A percentile compares a stretch with the other conserved stretches of the same genome.
phyloP scores from a whole-genome alignment of 768 basidiomycete genomes.

The Russula sp. region DNA sequence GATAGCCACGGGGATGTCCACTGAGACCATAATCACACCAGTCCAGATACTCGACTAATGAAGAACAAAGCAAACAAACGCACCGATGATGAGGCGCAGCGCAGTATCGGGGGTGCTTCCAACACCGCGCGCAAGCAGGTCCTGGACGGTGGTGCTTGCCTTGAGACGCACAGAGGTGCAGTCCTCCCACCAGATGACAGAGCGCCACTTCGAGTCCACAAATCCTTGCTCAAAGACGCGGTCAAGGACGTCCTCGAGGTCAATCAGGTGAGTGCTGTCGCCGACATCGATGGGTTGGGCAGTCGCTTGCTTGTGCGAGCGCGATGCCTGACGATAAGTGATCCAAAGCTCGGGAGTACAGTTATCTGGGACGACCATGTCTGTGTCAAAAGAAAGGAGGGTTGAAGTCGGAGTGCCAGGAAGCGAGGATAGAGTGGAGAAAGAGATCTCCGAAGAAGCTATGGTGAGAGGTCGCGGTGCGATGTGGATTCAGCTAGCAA shows the following conservation, averaged over 20 bases:
- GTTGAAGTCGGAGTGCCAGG: neutral
- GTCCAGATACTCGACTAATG: neutral
- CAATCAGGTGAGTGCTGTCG: slow-evolving; percentile 36
- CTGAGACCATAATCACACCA: slow-evolving; percentile 25
- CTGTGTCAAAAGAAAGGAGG: neutral
- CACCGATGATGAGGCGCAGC: slow-evolving; percentile 42
- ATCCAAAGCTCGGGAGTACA: slow-evolving; percentile 39
- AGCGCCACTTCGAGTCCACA: slow-evolving; percentile 39
- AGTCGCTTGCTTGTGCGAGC: slow-evolving; percentile 36
- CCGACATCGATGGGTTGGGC: slow-evolving; percentile 46
- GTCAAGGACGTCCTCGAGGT: slow-evolving; percentile 46
- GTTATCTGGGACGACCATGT: slow-evolving; percentile 14
- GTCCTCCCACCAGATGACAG: slow-evolving; percentile 42
- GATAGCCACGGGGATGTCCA: slow-evolving; percentile 37
- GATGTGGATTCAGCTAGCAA: neutral
- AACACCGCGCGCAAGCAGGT: slow-evolving; percentile 33
- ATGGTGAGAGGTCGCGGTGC: neutral
- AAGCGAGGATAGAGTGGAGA: neutral
- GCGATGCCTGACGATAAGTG: slow-evolving; percentile 43
- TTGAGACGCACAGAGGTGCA: slow-evolving; percentile 36
- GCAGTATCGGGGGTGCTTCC: slow-evolving; percentile 41
- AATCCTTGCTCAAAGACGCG: slow-evolving; percentile 42
- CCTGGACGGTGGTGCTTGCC: slow-evolving; percentile 34
- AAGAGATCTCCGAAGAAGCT: neutral
- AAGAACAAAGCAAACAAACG: slow-evolving; percentile 2